Conservation (phyloP, 257 asterid species). For the Nicotiana knightiana region DNA sequence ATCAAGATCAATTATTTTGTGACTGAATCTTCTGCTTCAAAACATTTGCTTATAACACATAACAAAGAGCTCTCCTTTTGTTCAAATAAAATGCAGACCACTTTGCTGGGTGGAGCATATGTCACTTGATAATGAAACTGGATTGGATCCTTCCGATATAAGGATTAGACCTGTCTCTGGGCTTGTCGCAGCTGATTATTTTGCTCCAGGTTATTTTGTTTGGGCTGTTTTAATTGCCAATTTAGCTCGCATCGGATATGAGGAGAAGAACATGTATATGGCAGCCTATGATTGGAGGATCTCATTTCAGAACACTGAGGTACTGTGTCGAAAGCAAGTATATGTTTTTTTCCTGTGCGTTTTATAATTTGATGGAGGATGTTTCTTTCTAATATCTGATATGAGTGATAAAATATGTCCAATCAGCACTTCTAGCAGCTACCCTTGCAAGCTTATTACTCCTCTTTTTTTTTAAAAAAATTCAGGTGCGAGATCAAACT, state of each 20-base stretch:
- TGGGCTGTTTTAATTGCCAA: constrained; percentile 84
- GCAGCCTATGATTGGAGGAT: constrained; percentile 93
- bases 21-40: background rate
- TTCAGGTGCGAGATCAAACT: constrained; percentile 75
- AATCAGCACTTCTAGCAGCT: background rate
- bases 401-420: background rate
- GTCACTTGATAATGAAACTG: constrained; percentile 76
- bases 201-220: constrained; percentile 79
- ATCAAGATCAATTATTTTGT: background rate
- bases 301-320: constrained; percentile 84
- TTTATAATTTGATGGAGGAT: background rate
- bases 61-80: background rate
- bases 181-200: constrained; percentile 84
- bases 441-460: background rate
- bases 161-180: constrained; percentile 80
- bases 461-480: background rate
- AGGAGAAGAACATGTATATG: constrained; percentile 82
- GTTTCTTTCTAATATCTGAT: background rate
- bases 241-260: constrained; percentile 84
- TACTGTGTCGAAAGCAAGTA: constrained; percentile 8
- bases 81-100: constrained; percentile 40
- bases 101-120: constrained; percentile 85
- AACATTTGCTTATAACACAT: background rate
- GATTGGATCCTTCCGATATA: constrained; percentile 75
- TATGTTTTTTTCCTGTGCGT: background rate